Evolutionary conservation across 2,329 filamentous ascomycete genomes (phyloP), one percentile per base, ranked within the genome.

Genomic region (Verticillium alfalfae): DNA sequence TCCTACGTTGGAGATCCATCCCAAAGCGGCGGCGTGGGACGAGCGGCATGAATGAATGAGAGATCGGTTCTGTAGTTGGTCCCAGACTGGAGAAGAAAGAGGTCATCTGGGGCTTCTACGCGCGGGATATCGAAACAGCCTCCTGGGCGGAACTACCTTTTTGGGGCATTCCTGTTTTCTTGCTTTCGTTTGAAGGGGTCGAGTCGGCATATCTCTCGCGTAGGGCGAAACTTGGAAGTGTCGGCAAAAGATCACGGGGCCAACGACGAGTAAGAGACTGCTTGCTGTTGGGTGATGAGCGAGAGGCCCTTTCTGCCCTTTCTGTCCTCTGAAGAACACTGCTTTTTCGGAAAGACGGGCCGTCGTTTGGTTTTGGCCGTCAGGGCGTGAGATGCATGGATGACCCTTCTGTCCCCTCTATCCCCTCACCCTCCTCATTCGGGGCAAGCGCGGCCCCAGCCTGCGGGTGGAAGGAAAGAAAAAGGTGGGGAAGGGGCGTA

Each of bases 311-410:
- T 49, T n/a, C 41, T 49, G 41, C 10, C n/a, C 41, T 49, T n/a
- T 22, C n/a, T 22, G 45, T 22, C 22, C 13, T 37, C 13, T 37
- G 5, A 5, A 31, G 26, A 31, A 31, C 26, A 31, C 64, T 37
- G 9, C 13, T 13, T 37, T 70, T 64, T 66, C 72, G 73, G 73
- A 71, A 65, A 72, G 69, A 68, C 73, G 73, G 73, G 70, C 73
- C 73, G 73, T 69, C 68, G 69, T 67, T 65, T 68, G 45, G 45
- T 52, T 52, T 52, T 52, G 45, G 45, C 45, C 45, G 45, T 52
- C 45, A 52, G 45, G 45, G 45, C 45, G 45, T 7, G 45, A 22
- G 18, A 10, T 52, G 18, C 45, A 52, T 52, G 45, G 45, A 52
- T 52, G 45, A 52, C 45, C 45, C 45, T 18, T 45, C 26, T 31